Base-by-base conservation (phyloP, 1,139 yeast genomes). In the Schizosaccharomyces versatilis region DNA sequence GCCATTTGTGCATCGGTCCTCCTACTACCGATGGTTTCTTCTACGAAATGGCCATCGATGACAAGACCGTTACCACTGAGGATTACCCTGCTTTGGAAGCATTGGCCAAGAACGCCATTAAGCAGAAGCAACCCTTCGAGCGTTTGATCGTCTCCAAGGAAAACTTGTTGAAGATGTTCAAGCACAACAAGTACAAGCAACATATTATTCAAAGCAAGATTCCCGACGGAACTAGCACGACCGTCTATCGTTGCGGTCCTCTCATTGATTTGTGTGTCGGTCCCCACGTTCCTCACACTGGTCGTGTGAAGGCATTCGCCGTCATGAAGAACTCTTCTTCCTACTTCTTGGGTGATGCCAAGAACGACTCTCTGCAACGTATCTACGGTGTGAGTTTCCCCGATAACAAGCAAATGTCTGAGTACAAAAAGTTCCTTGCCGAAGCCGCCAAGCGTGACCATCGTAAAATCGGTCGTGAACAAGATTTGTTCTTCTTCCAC, bases 311-410 rank as follows among this genome's bases (percentile, higher is more conserved):
- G 76, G 84, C 95, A 53, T 80, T 88, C 73, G 90, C 90, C 71
- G 78, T 93, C 54, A 76, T 93, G 71, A 93, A 93, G 73, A 90
- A 90, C 74, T 90, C 97, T 36, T 81, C 97, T 1, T 86, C 96
- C 54, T 93, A 93, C 72, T 93, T 93, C 75, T 73, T 86, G 66
- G 99, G 97, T 69, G 96, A 90, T 64, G 72, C 95, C 56, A 74
- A 74, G 62, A 90, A 93, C 67, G 98, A 93, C 67, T 86, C 97
- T 14, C 76, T 93, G 68, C 99, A 93, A 73, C 84, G 99, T 74
- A 79, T 93, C 57, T 93, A 93, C 67, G 99, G 99, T 77, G 81
- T 90, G 61, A 84, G 97, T 19, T 93, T 93, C 86, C 99, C 99
- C 59, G 98, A 90, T 69, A 90, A 93, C 75, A 86, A 88, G 71